Conservation (phyloP, 2,329 filamentous ascomycete genomes). For the Phoma herbarum region DNA sequence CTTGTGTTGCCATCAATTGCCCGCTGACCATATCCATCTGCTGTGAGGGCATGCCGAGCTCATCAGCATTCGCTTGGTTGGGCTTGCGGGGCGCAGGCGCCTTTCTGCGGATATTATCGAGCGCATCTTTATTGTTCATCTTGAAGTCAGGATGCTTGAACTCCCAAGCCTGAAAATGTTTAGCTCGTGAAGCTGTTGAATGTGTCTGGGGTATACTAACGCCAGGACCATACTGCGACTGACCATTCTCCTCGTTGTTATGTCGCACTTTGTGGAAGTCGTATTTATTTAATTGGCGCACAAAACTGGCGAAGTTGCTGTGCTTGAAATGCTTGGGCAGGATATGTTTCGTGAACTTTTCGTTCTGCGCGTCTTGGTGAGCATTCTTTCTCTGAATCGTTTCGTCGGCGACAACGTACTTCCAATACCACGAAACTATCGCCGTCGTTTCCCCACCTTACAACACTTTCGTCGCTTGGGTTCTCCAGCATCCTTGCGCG, state of each 20-base stretch:
- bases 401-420: slow-evolving; percentile 61
- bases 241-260: slow-evolving; percentile 84
- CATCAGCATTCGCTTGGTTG: slow-evolving; percentile 61
- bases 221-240: slow-evolving; percentile 81
- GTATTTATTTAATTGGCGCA: slow-evolving; percentile 95
- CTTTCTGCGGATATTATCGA: slow-evolving; percentile 96
- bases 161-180: slow-evolving; percentile 76
- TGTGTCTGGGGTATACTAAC: slow-evolving; percentile 55
- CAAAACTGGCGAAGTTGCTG: slow-evolving; percentile 97
- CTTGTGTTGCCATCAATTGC: slow-evolving; percentile 87
- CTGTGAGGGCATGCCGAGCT: slow-evolving; percentile 80
- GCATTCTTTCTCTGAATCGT: slow-evolving; percentile 3
- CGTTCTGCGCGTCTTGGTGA: slow-evolving; percentile 70
- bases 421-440: slow-evolving; percentile 98
- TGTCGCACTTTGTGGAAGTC: slow-evolving; percentile 98
- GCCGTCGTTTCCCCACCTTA: slow-evolving; percentile 93
- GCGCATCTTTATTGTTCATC: slow-evolving; percentile 91
- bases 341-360: slow-evolving; percentile 97
- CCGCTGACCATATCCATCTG: slow-evolving; percentile 90
- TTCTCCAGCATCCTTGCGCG: slow-evolving; percentile 88
- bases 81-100: slow-evolving; percentile 88
- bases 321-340: slow-evolving; percentile 99
- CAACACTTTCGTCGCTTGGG: slow-evolving; percentile 88
- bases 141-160: slow-evolving; percentile 98
- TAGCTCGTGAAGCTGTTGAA: slow-evolving; percentile 17